phyloP scores from a whole-genome alignment of 495 filamentous ascomycete genomes.

The Aspergillus nanangensis region DNA sequence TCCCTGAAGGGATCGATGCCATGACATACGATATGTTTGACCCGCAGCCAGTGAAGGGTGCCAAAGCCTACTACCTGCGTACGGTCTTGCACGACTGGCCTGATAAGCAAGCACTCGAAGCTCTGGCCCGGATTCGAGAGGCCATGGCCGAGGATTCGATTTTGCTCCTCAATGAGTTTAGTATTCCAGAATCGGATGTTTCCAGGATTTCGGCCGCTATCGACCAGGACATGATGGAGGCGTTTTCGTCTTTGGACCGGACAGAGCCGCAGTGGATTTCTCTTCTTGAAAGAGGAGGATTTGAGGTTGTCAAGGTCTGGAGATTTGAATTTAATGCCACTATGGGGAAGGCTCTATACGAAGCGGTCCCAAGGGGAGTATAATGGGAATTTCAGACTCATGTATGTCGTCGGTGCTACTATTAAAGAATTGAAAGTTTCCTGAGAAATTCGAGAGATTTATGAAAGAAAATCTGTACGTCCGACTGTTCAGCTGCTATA shows the following conservation, averaged over 20 bases:
- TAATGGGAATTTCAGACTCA: too few relatives aligned
- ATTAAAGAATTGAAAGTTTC: too few relatives aligned
- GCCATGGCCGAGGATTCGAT: constrained; percentile 40
- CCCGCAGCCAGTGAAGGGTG: constrained; percentile 38
- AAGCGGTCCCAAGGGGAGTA: neutral
- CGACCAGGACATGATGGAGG: constrained; percentile 40
- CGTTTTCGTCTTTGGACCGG: constrained; percentile 27
- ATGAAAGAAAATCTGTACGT: too few relatives aligned
- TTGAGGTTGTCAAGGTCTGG: constrained; percentile 1
- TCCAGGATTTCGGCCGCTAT: constrained; percentile 25
- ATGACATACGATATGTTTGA: constrained; percentile 44
- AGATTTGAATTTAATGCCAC: neutral
- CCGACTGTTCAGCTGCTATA: too few relatives aligned
- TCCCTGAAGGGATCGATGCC: constrained; percentile 17
- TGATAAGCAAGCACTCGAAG: constrained; percentile 32
- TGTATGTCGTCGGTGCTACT: too few relatives aligned
- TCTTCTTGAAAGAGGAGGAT: neutral
- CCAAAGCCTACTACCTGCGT: constrained; percentile 23
- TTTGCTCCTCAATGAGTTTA: constrained; percentile 34
- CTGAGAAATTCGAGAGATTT: too few relatives aligned
- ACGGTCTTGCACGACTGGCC: constrained; percentile 46
- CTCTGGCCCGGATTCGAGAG: constrained; percentile 30
- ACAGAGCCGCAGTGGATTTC: constrained; percentile 11
- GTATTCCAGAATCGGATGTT: constrained; percentile 32
- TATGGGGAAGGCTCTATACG: neutral